These are phyloP conservation scores for Pyrus bretschneideri DNA, from an alignment of 306 rosid species.

Conservation along the genomic window DNA sequence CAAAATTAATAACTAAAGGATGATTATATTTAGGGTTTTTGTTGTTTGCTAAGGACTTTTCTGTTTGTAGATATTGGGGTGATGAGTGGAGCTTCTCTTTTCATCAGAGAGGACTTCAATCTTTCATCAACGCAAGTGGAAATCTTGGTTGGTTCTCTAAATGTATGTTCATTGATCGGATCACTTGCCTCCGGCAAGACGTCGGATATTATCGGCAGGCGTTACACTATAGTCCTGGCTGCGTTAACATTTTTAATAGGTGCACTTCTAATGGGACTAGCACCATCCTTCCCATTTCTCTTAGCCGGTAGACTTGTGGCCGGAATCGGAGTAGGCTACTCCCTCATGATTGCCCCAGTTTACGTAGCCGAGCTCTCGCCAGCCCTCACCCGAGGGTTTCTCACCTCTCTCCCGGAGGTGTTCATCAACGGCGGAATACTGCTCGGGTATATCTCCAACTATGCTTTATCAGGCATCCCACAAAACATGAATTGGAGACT, in stretches of 20 bases:
- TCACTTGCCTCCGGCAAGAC: conserved; percentile 33
- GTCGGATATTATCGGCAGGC: conserved; percentile 35
- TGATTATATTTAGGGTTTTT: background rate
- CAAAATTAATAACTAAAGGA: no score
- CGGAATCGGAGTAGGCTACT: conserved; percentile 67
- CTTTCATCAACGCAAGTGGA: conserved; percentile 27
- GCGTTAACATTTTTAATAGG: conserved; percentile 56
- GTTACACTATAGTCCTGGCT: conserved; percentile 37
- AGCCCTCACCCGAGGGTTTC: conserved; percentile 55
- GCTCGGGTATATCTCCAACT: conserved; percentile 58
- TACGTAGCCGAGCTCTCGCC: conserved; percentile 77
- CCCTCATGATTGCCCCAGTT: conserved; percentile 73
- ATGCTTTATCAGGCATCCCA: conserved; percentile 42
- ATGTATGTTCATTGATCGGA: conserved; percentile 33
- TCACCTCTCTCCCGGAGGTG: conserved; percentile 80
- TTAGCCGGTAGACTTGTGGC: conserved; percentile 54
- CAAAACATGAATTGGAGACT: conserved; percentile 45
- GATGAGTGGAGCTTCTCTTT: conserved; percentile 43
- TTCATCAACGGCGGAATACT: conserved; percentile 73
- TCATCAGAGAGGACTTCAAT: conserved; percentile 21
- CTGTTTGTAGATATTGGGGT: conserved; percentile 34
- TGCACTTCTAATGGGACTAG: conserved; percentile 60
- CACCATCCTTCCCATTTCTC: conserved; percentile 49
- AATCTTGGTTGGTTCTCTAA: conserved; percentile 36
- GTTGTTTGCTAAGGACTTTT: background rate